Percentiles rank a stretch among this genome's conserved stretches.
phyloP scores from a whole-genome alignment of 2,329 filamentous ascomycete species.

The Chaetothyriales sp. region DNA sequence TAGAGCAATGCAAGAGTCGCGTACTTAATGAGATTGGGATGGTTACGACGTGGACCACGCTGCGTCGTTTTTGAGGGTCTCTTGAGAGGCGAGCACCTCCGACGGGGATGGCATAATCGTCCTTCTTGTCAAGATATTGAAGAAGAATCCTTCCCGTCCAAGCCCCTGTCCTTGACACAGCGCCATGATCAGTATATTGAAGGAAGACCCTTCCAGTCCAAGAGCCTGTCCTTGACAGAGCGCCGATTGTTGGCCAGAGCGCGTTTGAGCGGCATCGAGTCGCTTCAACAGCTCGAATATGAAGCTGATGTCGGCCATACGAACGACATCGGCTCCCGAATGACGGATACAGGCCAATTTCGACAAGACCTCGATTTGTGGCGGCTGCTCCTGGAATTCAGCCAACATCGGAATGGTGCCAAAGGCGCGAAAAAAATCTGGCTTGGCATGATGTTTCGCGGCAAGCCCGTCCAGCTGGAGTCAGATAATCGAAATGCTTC shows the following conservation, averaged over 20 bases:
- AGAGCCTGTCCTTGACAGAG: background rate
- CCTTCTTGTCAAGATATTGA: background rate
- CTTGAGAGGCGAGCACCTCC: background rate
- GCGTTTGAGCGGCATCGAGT: constrained; percentile 19
- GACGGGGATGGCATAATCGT: background rate
- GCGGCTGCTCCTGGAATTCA: constrained; percentile 31
- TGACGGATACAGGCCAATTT: constrained; percentile 24
- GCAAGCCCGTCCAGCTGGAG: constrained; percentile 10
- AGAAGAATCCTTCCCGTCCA: background rate
- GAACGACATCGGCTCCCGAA: constrained; percentile 23
- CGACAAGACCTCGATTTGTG: constrained; percentile 30
- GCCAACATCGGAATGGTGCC: constrained; percentile 30
- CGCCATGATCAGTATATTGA: background rate
- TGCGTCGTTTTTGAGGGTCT: background rate
- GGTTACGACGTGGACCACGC: background rate
- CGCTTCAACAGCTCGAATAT: constrained; percentile 25
- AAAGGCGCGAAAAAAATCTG: constrained; percentile 30
- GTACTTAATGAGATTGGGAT: background rate
- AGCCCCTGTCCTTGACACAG: background rate
- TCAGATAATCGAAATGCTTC: constrained; percentile 9
- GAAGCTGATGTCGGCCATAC: constrained; percentile 30
- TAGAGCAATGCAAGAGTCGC: background rate
- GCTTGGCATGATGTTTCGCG: constrained; percentile 17
- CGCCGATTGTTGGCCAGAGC: background rate
- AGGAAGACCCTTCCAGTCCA: background rate